Conservation (phyloP, 768 basidiomycete genomes). For the Peribolospora baueri region DNA sequence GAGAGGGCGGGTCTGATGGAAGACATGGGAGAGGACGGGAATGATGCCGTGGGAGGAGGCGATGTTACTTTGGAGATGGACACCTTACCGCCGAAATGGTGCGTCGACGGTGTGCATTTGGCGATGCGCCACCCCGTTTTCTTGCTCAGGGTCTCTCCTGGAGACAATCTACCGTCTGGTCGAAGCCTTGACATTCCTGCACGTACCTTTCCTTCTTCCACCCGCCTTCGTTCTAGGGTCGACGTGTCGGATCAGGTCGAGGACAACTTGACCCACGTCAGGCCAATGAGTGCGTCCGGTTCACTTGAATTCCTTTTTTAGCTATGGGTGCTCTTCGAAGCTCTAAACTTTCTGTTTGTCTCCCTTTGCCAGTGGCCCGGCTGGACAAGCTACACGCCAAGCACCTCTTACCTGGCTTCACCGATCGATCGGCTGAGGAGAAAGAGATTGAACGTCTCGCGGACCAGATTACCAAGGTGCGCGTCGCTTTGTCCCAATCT, state of each 20-base stretch:
- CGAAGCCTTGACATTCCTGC: constrained; percentile 5
- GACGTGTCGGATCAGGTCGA: constrained; percentile 78
- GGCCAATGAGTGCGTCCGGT: constrained; percentile 39
- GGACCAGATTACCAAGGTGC: constrained; percentile 61
- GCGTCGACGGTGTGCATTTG: constrained; percentile 11
- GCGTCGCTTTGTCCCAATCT: constrained; percentile 23
- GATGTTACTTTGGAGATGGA: constrained; percentile 32
- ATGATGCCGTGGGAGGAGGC: neutral
- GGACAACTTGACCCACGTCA: constrained; percentile 40
- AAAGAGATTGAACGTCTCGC: constrained; percentile 72
- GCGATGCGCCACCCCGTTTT: constrained; percentile 9
- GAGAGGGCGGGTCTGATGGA: constrained; percentile 8
- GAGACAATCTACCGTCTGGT: constrained; percentile 9
- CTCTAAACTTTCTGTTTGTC: neutral
- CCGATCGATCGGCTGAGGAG: constrained; percentile 82
- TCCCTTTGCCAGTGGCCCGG: constrained; percentile 35
- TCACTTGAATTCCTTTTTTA: neutral
- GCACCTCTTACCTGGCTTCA: constrained; percentile 83
- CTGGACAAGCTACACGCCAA: constrained; percentile 92
- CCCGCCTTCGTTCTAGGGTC: constrained; percentile 34
- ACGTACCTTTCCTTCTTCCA: neutral
- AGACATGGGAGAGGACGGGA: neutral
- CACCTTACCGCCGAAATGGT: constrained; percentile 69
- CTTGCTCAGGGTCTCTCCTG: neutral
- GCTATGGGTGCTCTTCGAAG: neutral